Evolutionary conservation across 306 rosid species (phyloP).

Genomic region (Begonia fuchsioides): DNA sequence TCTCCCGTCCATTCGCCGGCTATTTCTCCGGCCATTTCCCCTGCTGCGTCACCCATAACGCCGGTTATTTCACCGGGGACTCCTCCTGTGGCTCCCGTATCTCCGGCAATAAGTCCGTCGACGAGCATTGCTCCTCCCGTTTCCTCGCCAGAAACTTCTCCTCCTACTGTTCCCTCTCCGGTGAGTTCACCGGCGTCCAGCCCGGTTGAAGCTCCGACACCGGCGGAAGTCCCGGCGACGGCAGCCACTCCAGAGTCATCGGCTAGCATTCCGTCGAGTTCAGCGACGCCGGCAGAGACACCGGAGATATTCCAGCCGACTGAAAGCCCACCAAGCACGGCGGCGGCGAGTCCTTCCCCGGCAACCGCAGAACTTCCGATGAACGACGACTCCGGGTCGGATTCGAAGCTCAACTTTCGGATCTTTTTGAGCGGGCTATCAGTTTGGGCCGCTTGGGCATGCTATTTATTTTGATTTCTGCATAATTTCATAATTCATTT

Average conservation of each 20-base stretch:
- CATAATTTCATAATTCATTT: not conserved
- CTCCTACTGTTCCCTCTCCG: conserved; percentile 20
- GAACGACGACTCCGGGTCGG: conserved; percentile 38
- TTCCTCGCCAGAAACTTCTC: conserved; percentile 24
- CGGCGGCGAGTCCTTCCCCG: conserved; percentile 44
- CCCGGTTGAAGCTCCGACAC: conserved; percentile 33
- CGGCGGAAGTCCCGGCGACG: conserved; percentile 32
- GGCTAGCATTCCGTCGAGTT: conserved; percentile 33
- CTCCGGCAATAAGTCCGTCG: conserved; percentile 38
- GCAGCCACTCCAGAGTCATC: conserved; percentile 28
- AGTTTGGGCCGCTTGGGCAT: conserved; percentile 29
- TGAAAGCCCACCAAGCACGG: conserved; percentile 24
- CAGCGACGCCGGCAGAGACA: conserved; percentile 31
- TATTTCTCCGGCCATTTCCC: conserved; percentile 31
- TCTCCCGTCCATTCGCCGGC: conserved; percentile 18
- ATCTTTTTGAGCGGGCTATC: conserved; percentile 25
- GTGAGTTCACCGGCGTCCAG: conserved; percentile 20
- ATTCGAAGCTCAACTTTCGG: conserved; percentile 15
- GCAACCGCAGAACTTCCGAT: conserved; percentile 33
- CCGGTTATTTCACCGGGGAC: conserved; percentile 17
- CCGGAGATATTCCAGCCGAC: conserved; percentile 43
- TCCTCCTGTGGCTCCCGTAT: conserved; percentile 17
- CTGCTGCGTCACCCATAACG: conserved; percentile 24
- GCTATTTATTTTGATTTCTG: conserved; percentile 10
- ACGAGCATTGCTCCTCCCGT: conserved; percentile 24